Evolutionary conservation across 1,284 basidiomycete species (phyloP), one percentile per base, ranked within the genome.

Genomic region (Irpex lacteus): DNA sequence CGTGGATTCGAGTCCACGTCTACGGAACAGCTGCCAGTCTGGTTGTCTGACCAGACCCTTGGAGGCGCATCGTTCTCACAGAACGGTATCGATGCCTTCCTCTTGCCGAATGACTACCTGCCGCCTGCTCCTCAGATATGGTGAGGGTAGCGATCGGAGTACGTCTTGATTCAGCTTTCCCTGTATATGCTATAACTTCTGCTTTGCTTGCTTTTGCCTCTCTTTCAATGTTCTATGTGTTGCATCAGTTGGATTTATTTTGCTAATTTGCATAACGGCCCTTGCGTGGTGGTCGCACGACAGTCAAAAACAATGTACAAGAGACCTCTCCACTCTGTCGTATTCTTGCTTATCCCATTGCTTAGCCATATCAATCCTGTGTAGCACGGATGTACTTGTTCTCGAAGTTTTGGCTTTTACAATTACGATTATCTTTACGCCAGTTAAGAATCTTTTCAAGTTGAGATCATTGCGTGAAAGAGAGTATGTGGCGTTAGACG

Each of bases 61-160:
- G 91, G 91, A 52, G 91, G 90, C 60, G 83, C 79, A 67, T 84
- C 86, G 5, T 89, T 93, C 74, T 83, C 86, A 26, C 90, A 92
- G 73, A 84, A 89, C 70, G 91, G 92, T 64, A 91, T 94, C 79
- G 89, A 94, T 71, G 90, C 91, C 13, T 93, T 92, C 76, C 79
- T 94, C 60, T 80, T 94, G 53, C 92, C 92, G 15, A 76, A 79
- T 47, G 88, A 92, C 71, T 92, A 89, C 69, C 80, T 91, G 54
- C 80, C 40, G 15, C 40, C 85, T 63, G 81, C 84, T 32, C 82
- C 86, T 53, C 89, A 90, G 73, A 92, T 92, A 63, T 91, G 90
- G 90, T 92, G 69, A 72, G 26, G 26, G 21, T n/a, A 34, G 19
- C 18, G 26, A 32, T 38, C 37, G 26, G 26, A 49, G 13, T 19